Evolutionary conservation across 2,329 filamentous ascomycete species (phyloP).

Genomic region (Cytospora chrysosperma): DNA sequence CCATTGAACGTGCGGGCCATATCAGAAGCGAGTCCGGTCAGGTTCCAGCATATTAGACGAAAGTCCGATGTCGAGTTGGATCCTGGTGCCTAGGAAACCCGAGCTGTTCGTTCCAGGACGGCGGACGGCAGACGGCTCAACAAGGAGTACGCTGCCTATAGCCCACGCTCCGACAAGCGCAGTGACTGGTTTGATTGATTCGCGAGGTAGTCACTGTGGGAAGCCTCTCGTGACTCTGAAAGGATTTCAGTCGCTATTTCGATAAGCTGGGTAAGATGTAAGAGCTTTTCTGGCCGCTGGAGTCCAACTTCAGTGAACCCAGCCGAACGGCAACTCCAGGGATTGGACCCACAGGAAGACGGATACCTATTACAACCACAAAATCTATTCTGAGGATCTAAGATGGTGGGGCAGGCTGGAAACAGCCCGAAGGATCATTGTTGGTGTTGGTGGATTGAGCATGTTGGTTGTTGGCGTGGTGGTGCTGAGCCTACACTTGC

Average conservation of each 20-base stretch:
- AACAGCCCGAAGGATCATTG: not conserved
- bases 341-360: conserved; percentile 3
- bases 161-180: not conserved
- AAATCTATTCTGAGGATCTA: conserved; percentile 6
- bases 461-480: not conserved
- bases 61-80: not conserved
- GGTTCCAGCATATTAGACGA: not conserved
- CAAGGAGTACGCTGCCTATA: not conserved
- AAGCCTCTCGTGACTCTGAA: not conserved
- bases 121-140: not conserved
- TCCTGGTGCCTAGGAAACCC: conserved; percentile 1
- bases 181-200: not conserved
- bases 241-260: not conserved
- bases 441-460: not conserved
- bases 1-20: conserved; percentile 2
- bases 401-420: not conserved
- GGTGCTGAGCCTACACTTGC: not conserved
- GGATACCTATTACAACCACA: conserved; percentile 6
- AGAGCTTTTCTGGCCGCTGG: not conserved
- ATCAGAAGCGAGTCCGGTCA: not conserved
- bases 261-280: not conserved
- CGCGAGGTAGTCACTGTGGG: not conserved
- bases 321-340: conserved; percentile 1
- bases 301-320: conserved; percentile 12
- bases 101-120: conserved; percentile 10